Evolutionary conservation across 1,284 basidiomycete genomes (phyloP).

Genomic region (Cryptococcus floricola): DNA sequence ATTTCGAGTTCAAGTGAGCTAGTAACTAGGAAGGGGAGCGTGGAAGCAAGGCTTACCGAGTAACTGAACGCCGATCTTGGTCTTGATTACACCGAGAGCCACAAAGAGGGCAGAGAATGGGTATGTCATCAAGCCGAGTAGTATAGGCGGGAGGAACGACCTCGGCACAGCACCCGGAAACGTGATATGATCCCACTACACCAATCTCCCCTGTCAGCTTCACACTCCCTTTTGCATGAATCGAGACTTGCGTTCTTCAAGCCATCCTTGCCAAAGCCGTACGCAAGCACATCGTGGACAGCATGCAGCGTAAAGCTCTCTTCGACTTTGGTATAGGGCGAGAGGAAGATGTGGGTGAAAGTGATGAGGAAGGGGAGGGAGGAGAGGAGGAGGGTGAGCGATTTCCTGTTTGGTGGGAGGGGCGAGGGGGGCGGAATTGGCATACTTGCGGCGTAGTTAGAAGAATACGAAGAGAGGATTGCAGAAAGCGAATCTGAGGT

Average conservation of each 20-base stretch:
- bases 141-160: conserved; percentile 54
- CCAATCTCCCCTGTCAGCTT: neutral
- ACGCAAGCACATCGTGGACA: conserved; percentile 72
- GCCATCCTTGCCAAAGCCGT: conserved; percentile 54
- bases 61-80: conserved; percentile 63
- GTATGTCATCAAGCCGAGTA: conserved; percentile 50
- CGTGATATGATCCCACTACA: conserved; percentile 79
- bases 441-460: neutral
- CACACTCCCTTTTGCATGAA: neutral
- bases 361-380: conserved; percentile 57
- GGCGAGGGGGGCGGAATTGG: neutral
- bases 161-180: conserved; percentile 80
- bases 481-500: neutral
- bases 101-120: conserved; percentile 53
- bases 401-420: conserved; percentile 5
- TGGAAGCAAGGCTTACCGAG: conserved; percentile 55
- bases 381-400: neutral
- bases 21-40: conserved; percentile 53
- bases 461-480: neutral
- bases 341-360: conserved; percentile 65
- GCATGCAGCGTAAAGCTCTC: conserved; percentile 96
- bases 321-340: conserved; percentile 94
- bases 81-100: conserved; percentile 51
- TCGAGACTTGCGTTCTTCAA: conserved; percentile 11
- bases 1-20: neutral